phyloP scores from a whole-genome alignment of 2,329 filamentous ascomycete genomes.

The Cladosporium sp. region DNA sequence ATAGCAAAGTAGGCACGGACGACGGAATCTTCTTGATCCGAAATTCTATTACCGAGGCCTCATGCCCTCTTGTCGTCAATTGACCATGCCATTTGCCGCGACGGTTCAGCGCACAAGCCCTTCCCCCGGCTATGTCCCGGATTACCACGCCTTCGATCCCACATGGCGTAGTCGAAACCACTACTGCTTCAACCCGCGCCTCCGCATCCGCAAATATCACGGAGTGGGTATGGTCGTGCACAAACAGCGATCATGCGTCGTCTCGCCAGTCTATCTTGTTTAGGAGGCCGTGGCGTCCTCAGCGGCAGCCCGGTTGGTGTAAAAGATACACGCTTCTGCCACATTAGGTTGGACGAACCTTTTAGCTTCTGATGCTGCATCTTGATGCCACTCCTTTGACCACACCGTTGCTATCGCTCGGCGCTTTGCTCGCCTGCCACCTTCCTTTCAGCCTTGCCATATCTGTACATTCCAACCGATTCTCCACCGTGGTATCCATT shows the following conservation, averaged over 20 bases:
- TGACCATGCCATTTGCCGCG: no score
- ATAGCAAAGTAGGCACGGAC: not conserved
- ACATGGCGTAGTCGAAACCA: not conserved
- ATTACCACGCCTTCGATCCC: not conserved
- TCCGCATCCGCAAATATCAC: conserved; percentile 8
- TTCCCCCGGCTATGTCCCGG: not conserved
- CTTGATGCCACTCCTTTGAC: not conserved
- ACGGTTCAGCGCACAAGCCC: no score
- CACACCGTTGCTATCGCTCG: conserved; percentile 3
- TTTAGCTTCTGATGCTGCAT: not conserved
- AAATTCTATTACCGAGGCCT: no score
- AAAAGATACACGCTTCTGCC: not conserved
- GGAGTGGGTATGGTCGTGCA: not conserved
- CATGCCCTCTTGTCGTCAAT: no score
- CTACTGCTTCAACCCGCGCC: not conserved
- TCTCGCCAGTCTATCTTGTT: conserved; percentile 1
- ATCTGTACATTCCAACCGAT: not conserved
- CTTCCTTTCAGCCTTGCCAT: not conserved
- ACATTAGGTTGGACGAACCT: not conserved
- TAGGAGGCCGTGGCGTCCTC: conserved; percentile 2
- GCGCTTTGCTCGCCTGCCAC: not conserved
- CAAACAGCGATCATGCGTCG: not conserved
- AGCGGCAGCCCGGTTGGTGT: not conserved
- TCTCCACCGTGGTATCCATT: not conserved
- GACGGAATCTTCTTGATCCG: not conserved